Evolutionary conservation across 495 filamentous ascomycete genomes (phyloP).

Genomic region (Bacidia rubella): DNA sequence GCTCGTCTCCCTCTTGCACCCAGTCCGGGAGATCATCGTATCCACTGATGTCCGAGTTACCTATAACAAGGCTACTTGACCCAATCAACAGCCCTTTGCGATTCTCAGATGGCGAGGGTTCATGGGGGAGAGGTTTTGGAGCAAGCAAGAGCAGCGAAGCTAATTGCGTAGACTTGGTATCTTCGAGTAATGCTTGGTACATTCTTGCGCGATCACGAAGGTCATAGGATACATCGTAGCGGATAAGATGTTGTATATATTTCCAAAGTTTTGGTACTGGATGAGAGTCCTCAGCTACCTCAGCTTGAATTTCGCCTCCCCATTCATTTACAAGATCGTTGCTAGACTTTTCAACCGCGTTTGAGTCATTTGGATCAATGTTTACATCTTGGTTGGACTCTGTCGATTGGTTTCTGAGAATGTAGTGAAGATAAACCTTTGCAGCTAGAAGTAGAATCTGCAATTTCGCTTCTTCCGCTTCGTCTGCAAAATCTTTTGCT

Average conservation of each 20-base stretch:
- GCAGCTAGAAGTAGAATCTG: conserved; percentile 88
- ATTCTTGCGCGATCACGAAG: conserved; percentile 79
- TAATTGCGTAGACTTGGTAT: conserved; percentile 63
- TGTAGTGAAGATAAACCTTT: conserved; percentile 83
- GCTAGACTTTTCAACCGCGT: neutral
- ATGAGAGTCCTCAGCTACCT: conserved; percentile 30
- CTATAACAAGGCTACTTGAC: conserved; percentile 71
- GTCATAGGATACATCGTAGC: conserved; percentile 91
- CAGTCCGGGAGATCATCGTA: conserved; percentile 71
- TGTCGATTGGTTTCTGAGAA: conserved; percentile 39
- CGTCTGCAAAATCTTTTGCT: conserved; percentile 67
- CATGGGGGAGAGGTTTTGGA: conserved; percentile 83
- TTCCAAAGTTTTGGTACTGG: conserved; percentile 66
- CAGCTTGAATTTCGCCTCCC: conserved; percentile 19
- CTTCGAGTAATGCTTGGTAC: conserved; percentile 69
- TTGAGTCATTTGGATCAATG: neutral
- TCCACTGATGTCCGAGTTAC: conserved; percentile 55
- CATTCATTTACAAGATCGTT: neutral
- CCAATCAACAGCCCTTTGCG: conserved; percentile 65
- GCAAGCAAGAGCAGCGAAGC: conserved; percentile 82
- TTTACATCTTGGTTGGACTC: neutral
- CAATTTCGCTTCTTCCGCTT: conserved; percentile 71
- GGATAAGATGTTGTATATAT: conserved; percentile 69
- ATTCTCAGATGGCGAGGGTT: conserved; percentile 69
- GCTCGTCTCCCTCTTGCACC: conserved; percentile 70